These are phyloP conservation scores for Peronospora tabacina DNA, from an alignment of 352 stramenopile species.

Conservation along the genomic window DNA sequence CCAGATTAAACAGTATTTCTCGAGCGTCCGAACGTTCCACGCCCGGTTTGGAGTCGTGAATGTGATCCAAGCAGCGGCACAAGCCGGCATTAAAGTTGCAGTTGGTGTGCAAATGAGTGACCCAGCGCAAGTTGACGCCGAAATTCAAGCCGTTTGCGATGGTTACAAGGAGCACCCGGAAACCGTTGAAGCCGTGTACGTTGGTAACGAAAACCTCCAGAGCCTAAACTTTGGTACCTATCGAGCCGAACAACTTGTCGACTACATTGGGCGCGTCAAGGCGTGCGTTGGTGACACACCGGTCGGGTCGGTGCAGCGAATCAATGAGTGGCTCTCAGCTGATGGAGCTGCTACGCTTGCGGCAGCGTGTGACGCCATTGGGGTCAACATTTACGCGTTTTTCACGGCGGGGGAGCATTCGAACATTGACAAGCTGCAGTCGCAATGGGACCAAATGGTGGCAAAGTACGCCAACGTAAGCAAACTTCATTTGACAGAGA, in stretches of 20 bases:
- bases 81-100: conserved; percentile 42
- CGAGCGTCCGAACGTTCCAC: conserved; percentile 62
- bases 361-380: conserved; percentile 19
- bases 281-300: conserved; percentile 33
- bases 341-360: conserved; percentile 29
- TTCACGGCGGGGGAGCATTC: conserved; percentile 37
- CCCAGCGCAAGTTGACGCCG: conserved; percentile 26
- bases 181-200: conserved; percentile 55
- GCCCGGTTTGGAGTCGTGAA: conserved; percentile 54
- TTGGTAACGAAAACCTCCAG: conserved; percentile 71
- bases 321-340: conserved; percentile 54
- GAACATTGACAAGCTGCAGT: conserved; percentile 48
- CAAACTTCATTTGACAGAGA: conserved; percentile 52
- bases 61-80: conserved; percentile 39
- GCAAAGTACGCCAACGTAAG: conserved; percentile 34
- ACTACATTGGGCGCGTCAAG: conserved; percentile 52
- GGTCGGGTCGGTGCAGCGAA: conserved; percentile 70
- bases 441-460: conserved; percentile 42
- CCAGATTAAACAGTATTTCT: conserved; percentile 44
- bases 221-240: conserved; percentile 43
- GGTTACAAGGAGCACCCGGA: conserved; percentile 35
- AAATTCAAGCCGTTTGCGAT: conserved; percentile 59
- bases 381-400: conserved; percentile 78
- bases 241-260: conserved; percentile 32
- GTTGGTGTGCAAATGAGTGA: conserved; percentile 65